phyloP scores from a whole-genome alignment of 169 alveolate genomes.

The Neospora caninum region DNA sequence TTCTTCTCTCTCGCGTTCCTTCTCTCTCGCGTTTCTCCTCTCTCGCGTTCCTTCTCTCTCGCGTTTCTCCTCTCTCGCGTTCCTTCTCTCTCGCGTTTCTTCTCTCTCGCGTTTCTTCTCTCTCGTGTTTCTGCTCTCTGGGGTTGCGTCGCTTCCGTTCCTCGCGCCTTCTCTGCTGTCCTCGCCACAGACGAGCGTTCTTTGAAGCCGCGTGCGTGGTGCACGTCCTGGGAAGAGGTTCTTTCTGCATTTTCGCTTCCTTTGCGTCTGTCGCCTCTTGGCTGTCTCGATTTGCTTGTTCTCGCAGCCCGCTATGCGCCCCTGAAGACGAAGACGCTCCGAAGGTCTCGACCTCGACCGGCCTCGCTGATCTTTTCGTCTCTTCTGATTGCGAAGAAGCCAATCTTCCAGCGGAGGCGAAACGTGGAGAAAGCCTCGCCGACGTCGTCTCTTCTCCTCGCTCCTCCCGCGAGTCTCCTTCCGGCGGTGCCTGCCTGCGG shows the following conservation, averaged over 20 bases:
- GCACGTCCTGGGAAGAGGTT: too few relatives aligned
- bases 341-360: not conserved
- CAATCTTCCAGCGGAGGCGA: not conserved
- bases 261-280: not conserved
- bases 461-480: not conserved
- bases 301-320: conserved; percentile 4
- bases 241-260: not conserved
- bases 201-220: too few relatives aligned
- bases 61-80: not conserved
- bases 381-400: not conserved
- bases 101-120: not conserved
- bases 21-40: too few relatives aligned
- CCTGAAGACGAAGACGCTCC: not conserved
- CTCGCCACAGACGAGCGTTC: too few relatives aligned
- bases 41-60: not conserved
- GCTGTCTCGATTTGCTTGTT: not conserved
- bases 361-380: not conserved
- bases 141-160: too few relatives aligned
- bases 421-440: not conserved
- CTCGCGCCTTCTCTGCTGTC: too few relatives aligned
- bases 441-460: not conserved
- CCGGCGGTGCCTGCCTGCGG: not conserved
- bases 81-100: not conserved
- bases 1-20: not conserved
- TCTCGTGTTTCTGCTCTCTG: not conserved